Evolutionary conservation across 1,139 yeast species (phyloP).

Genomic region (Candida mesenterica): DNA sequence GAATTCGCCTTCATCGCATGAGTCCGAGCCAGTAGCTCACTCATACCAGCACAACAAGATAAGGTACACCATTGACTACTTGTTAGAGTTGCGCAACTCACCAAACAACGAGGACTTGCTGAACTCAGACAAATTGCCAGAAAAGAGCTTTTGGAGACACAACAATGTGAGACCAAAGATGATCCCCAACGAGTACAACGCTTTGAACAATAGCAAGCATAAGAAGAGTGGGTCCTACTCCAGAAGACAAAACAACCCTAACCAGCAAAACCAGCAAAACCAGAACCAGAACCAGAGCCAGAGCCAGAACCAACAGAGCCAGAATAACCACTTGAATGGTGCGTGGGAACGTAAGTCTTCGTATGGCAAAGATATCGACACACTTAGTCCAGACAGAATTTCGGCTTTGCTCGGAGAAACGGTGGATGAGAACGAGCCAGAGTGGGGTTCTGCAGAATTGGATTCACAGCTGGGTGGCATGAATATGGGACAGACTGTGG

Average conservation of each 20-base stretch:
- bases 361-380: slow-evolving; percentile 27
- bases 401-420: slow-evolving; percentile 36
- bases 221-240: slow-evolving; percentile 11
- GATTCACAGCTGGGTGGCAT: slow-evolving; percentile 21
- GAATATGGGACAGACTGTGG: slow-evolving; percentile 57
- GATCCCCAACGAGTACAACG: slow-evolving; percentile 5
- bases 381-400: slow-evolving; percentile 29
- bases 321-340: slow-evolving; percentile 14
- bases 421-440: slow-evolving; percentile 48
- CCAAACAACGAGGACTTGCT: slow-evolving; percentile 33
- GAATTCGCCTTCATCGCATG: slow-evolving; percentile 21
- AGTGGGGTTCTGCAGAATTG: slow-evolving; percentile 44
- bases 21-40: slow-evolving; percentile 8
- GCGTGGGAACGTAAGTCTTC: slow-evolving; percentile 34
- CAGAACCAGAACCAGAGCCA: slow-evolving; percentile 9
- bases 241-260: slow-evolving; percentile 6
- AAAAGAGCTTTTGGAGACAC: slow-evolving; percentile 41
- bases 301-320: slow-evolving; percentile 7
- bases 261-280: slow-evolving; percentile 7
- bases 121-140: slow-evolving; percentile 35
- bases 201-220: slow-evolving; percentile 10
- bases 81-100: slow-evolving; percentile 34
- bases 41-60: slow-evolving; percentile 4
- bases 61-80: slow-evolving; percentile 37
- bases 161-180: slow-evolving; percentile 7